These are phyloP conservation scores for Colletotrichum sp. DNA, from an alignment of 2,329 filamentous ascomycete species.

Conservation along the genomic window DNA sequence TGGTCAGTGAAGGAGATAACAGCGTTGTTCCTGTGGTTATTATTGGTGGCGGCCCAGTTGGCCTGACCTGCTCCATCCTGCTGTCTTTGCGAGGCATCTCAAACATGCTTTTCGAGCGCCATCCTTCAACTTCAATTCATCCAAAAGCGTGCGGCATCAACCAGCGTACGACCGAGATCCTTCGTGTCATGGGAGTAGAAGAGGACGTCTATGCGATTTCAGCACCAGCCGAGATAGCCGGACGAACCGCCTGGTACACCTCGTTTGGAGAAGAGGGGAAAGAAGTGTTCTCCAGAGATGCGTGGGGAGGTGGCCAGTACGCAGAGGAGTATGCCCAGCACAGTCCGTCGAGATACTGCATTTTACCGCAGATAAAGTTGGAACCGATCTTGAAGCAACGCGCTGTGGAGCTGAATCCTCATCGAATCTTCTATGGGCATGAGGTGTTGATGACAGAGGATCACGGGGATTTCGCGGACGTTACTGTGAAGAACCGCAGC, in stretches of 20 bases:
- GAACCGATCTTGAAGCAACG: neutral
- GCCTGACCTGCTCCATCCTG: neutral
- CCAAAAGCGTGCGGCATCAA: neutral
- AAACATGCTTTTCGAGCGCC: neutral
- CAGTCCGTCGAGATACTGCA: neutral
- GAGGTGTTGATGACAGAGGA: neutral
- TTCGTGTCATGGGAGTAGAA: neutral
- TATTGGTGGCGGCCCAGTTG: neutral
- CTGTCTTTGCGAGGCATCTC: neutral
- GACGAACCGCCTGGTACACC: neutral
- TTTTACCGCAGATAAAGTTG: neutral
- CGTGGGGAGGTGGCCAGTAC: neutral
- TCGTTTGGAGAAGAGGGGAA: neutral
- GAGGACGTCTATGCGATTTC: neutral
- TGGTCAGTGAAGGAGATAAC: neutral
- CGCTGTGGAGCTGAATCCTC: neutral
- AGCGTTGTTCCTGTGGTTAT: neutral
- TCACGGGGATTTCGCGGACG: neutral
- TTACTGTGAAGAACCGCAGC: neutral
- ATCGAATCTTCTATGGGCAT: neutral
- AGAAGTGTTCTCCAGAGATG: neutral
- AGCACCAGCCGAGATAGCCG: neutral
- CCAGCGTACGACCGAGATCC: neutral
- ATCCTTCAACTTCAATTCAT: neutral
- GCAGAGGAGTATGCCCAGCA: neutral